Evolutionary conservation across 176 grass and related monocot species (phyloP).

Genomic region (Oryza rufipogon): DNA sequence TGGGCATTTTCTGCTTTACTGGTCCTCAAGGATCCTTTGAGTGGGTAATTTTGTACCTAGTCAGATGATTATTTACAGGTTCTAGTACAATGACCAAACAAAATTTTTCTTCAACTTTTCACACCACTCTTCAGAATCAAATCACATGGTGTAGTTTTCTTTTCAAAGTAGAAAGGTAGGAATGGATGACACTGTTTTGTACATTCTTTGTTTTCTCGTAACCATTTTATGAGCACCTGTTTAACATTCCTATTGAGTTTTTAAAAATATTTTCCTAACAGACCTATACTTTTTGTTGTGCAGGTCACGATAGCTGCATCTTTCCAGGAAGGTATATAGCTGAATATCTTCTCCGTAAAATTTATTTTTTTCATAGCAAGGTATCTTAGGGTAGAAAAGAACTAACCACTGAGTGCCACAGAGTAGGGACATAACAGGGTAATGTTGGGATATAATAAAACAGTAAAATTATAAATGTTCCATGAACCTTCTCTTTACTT

Average conservation of each 20-base stretch:
- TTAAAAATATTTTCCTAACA: neutral
- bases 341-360: conserved; percentile 24
- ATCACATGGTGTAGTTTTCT: neutral
- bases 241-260: neutral
- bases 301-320: conserved; percentile 84
- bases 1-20: neutral
- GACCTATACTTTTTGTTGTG: conserved; percentile 38
- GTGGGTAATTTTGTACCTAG: conserved; percentile 5
- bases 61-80: neutral
- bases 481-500: neutral
- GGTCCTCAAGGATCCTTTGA: neutral
- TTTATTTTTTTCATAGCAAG: neutral
- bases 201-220: neutral
- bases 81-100: neutral
- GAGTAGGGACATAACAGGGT: neutral
- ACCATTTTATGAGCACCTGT: neutral
- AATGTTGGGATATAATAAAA: neutral
- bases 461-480: neutral
- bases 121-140: neutral
- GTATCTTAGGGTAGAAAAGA: neutral
- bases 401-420: neutral
- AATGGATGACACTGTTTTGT: neutral
- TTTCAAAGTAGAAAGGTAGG: neutral
- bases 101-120: neutral
- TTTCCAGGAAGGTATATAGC: conserved; percentile 81